A percentile compares a stretch with the other conserved stretches of the same genome.
Conservation (phyloP, 2,329 filamentous ascomycete genomes). For the Penicillium psychrosexuale region DNA sequence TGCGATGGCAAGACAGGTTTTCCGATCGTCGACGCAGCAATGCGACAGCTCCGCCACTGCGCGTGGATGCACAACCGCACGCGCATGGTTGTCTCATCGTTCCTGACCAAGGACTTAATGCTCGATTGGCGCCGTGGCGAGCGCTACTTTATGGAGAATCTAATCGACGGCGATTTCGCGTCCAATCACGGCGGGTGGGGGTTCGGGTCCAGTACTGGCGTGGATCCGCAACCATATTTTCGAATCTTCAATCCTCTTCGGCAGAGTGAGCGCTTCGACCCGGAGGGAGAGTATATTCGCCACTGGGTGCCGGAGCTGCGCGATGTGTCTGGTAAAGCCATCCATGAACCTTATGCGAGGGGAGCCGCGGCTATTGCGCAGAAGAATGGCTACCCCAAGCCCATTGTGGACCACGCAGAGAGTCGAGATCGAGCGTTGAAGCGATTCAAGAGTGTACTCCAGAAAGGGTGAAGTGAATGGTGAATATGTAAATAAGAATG, state of each 20-base stretch:
- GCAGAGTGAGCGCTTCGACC: constrained; percentile 84
- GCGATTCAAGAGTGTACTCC: constrained; percentile 63
- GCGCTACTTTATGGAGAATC: constrained; percentile 74
- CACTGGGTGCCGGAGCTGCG: constrained; percentile 76
- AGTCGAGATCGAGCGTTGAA: constrained; percentile 64
- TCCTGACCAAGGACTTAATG: constrained; percentile 74
- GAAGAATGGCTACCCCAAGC: constrained; percentile 68
- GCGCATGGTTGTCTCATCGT: constrained; percentile 80
- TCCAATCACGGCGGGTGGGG: constrained; percentile 73
- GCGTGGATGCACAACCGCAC: constrained; percentile 84
- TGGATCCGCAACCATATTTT: constrained; percentile 87
- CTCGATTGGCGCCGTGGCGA: constrained; percentile 83
- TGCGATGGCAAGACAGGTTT: constrained; percentile 70
- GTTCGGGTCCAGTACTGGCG: constrained; percentile 64
- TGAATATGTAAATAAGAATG: background rate
- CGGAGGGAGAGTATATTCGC: constrained; percentile 73
- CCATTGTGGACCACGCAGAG: constrained; percentile 71
- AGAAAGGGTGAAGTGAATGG: constrained; percentile 2
- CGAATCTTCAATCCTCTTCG: constrained; percentile 82
- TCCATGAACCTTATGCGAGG: constrained; percentile 76
- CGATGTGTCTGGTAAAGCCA: constrained; percentile 61
- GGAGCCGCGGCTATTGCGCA: constrained; percentile 59
- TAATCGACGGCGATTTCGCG: constrained; percentile 76
- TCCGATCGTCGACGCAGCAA: constrained; percentile 81
- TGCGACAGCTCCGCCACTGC: constrained; percentile 68